Conservation (phyloP, 2,329 filamentous ascomycete genomes). For the Talaromyces sp. region DNA sequence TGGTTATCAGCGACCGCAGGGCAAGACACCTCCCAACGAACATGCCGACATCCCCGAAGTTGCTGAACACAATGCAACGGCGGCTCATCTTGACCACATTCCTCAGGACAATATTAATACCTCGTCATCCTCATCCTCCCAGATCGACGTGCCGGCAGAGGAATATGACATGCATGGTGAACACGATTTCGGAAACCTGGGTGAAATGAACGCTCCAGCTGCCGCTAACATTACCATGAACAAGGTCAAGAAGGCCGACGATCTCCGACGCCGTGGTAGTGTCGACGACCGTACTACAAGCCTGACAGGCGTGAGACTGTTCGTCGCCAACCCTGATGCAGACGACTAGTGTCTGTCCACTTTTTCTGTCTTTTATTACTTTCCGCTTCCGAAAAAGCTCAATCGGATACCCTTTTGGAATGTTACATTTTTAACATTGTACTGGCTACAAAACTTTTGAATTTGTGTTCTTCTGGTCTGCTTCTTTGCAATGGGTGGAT, state of each 20-base stretch:
- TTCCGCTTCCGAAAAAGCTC: slow-evolving; percentile 9
- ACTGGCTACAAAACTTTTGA: neutral
- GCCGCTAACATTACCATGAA: slow-evolving; percentile 37
- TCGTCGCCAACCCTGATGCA: slow-evolving; percentile 48
- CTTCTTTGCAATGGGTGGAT: neutral
- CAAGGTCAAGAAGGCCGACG: slow-evolving; percentile 42
- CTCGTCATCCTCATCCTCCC: slow-evolving; percentile 4
- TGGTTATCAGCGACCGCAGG: slow-evolving; percentile 42
- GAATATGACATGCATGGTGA: slow-evolving; percentile 41
- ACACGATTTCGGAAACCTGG: slow-evolving; percentile 54
- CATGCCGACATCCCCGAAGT: slow-evolving; percentile 42
- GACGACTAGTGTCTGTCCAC: slow-evolving; percentile 23
- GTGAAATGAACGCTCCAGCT: slow-evolving; percentile 48
- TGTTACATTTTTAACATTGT: neutral
- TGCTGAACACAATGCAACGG: slow-evolving; percentile 32
- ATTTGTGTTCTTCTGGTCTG: slow-evolving; percentile 1
- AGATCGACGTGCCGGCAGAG: slow-evolving; percentile 23
- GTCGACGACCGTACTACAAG: slow-evolving; percentile 48
- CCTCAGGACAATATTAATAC: slow-evolving; percentile 8
- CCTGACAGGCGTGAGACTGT: slow-evolving; percentile 46
- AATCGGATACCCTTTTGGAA: slow-evolving; percentile 15
- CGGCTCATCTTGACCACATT: slow-evolving; percentile 19
- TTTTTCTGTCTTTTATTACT: neutral
- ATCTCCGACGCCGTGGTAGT: slow-evolving; percentile 46
- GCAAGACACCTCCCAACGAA: slow-evolving; percentile 51